Evolutionary conservation across 2,329 filamentous ascomycete genomes (phyloP), one percentile per base, ranked within the genome.

Genomic region (Teratosphaeria destructans): DNA sequence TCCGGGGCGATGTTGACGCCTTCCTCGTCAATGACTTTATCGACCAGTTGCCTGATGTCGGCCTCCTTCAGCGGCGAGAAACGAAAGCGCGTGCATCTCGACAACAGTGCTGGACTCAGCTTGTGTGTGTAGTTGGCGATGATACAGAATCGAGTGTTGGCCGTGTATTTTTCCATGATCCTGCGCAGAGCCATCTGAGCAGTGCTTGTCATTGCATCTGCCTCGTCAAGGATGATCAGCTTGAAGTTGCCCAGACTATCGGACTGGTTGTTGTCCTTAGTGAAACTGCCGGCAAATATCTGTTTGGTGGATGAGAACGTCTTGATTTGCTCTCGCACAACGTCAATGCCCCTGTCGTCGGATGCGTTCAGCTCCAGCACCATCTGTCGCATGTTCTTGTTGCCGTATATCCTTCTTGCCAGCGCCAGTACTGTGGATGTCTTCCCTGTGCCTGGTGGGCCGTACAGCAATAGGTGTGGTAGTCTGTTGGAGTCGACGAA

Each of bases 71-170:
- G 78, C 11, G 94, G 94, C 65, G 90, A 95, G 76, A 99, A 99
- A 35, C 94, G 82, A 74, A 99, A 99, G 43, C 94, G 81, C 10
- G 94, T 99, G 76, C 94, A 99, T 68, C 94, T 82, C 55, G 93
- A 97, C 57, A 99, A 79, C 52, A 99, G 80, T 0, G 94, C 94
- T 0, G 94, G 93, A 12, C 90, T 95, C 47, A 99, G 85, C 75
- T 99, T 99, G 78, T 99, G 94, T 34, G 94, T 94, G 75, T 99
- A 99, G 77, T 99, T 99, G 67, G 94, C 94, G 67, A 99, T 97
- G 71, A 99, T 90, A 77, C 93, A 97, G 77, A 99, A 99, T 57
- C 94, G 82, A 2, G 94, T 96, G 77, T 99, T 99, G 61, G 89
- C 89, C 0, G 94, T 99, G 78, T 99, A 99, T 77, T 96, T 96